These are phyloP conservation scores for Nicotiana otophora DNA, from an alignment of 257 asterid genomes.

Conservation along the genomic window DNA sequence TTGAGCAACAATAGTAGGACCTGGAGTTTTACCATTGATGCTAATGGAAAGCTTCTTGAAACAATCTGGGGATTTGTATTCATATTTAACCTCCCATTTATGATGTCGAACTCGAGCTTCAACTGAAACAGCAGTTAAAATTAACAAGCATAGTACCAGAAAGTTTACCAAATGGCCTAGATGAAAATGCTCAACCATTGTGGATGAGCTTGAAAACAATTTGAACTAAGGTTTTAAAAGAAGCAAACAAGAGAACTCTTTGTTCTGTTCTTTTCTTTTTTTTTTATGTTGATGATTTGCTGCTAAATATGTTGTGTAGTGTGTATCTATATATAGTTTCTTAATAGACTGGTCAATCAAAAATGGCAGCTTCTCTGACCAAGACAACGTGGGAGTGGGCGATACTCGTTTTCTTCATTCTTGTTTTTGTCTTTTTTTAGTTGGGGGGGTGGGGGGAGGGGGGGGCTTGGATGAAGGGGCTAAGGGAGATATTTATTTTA, in stretches of 20 bases:
- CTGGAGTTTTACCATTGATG: constrained; percentile 78
- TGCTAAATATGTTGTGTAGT: background rate
- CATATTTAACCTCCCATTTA: constrained; percentile 84
- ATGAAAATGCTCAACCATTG: constrained; percentile 5
- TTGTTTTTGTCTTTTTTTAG: background rate
- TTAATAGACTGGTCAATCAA: background rate
- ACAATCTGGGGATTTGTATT: constrained; percentile 80
- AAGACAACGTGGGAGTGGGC: background rate
- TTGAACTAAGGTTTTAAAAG: background rate
- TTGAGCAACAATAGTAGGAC: constrained; percentile 71
- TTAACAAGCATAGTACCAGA: background rate
- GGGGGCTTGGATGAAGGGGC: background rate
- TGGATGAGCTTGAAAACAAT: background rate
- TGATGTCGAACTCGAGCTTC: constrained; percentile 51
- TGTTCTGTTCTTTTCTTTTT: background rate
- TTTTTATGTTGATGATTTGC: background rate
- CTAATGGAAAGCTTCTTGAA: constrained; percentile 57
- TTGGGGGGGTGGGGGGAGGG: no score
- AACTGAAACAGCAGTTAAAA: constrained; percentile 11
- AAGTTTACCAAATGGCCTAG: background rate
- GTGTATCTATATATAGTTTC: background rate
- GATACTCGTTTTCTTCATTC: background rate
- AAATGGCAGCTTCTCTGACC: background rate
- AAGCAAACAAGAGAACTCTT: background rate
- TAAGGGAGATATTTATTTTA: background rate